A percentile compares a stretch with the other conserved stretches of the same genome.
Conservation (phyloP, 768 basidiomycete species). For the Erythrobasidium yunnanense region DNA sequence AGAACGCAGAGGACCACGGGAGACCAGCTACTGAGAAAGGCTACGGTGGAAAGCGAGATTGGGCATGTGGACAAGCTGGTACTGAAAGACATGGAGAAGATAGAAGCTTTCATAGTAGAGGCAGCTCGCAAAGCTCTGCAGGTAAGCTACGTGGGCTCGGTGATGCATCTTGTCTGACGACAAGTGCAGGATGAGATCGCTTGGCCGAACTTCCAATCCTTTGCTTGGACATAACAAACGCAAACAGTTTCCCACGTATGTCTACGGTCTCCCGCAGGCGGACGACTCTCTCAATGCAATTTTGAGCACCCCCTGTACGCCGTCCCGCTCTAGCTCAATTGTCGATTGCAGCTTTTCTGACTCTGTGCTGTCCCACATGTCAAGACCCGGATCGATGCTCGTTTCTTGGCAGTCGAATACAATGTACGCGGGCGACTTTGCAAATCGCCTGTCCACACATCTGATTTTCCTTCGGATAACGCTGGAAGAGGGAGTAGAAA, state of each 20-base stretch:
- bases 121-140: conserved; percentile 88
- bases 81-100: conserved; percentile 83
- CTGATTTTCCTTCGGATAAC: background rate
- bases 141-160: conserved; percentile 39
- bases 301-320: too few species aligned
- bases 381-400: too few species aligned
- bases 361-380: too few species aligned
- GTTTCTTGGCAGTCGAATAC: too few species aligned
- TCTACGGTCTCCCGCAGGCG: too few species aligned
- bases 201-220: conserved; percentile 25
- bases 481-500: background rate
- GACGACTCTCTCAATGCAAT: too few species aligned
- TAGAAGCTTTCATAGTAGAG: conserved; percentile 90
- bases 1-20: conserved; percentile 44
- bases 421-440: too few species aligned
- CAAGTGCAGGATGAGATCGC: conserved; percentile 21
- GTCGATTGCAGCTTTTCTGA: too few species aligned
- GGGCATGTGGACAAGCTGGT: conserved; percentile 93
- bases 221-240: conserved; percentile 19
- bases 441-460: background rate
- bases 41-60: conserved; percentile 91
- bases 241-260: too few species aligned
- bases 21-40: conserved; percentile 68
- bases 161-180: background rate
- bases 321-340: too few species aligned